Percentiles rank a stretch among this genome's conserved stretches.
These are phyloP conservation scores for Smittium mucronatum DNA, from an alignment of 371 early-diverging fungal genomes.

Conservation along the genomic window DNA sequence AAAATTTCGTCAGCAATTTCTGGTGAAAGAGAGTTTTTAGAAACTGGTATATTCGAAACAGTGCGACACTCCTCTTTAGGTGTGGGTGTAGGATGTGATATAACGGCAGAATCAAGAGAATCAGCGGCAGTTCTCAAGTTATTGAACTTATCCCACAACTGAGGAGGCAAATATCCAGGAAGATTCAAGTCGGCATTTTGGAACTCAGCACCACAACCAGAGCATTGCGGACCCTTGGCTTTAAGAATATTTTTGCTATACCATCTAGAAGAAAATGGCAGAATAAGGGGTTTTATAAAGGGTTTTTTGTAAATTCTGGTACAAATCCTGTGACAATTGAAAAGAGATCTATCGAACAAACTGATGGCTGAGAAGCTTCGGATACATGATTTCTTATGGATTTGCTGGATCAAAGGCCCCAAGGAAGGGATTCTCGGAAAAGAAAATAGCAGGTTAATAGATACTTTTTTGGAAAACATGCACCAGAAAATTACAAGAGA, in stretches of 20 bases:
- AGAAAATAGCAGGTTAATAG: too few species aligned
- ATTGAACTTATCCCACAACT: conserved; percentile 22
- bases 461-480: too few species aligned
- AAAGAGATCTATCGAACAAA: too few species aligned
- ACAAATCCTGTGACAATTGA: too few species aligned
- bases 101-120: conserved; percentile 15
- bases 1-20: conserved; percentile 6
- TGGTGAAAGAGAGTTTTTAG: conserved; percentile 14
- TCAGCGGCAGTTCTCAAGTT: conserved; percentile 23
- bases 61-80: neutral
- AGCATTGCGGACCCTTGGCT: conserved; percentile 33
- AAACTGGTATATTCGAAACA: conserved; percentile 13
- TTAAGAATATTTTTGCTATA: neutral
- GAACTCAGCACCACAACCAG: conserved; percentile 56
- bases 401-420: too few species aligned
- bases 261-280: too few species aligned
- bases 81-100: conserved; percentile 23
- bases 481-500: too few species aligned
- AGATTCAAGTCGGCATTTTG: conserved; percentile 33
- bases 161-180: conserved; percentile 39
- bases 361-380: too few species aligned
- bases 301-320: too few species aligned
- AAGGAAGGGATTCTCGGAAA: too few species aligned
- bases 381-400: too few species aligned
- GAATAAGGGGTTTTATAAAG: too few species aligned